A percentile compares a stretch with the other conserved stretches of the same genome.
Conservation (phyloP, 345 rosid species). For the Excoecaria agallocha region DNA sequence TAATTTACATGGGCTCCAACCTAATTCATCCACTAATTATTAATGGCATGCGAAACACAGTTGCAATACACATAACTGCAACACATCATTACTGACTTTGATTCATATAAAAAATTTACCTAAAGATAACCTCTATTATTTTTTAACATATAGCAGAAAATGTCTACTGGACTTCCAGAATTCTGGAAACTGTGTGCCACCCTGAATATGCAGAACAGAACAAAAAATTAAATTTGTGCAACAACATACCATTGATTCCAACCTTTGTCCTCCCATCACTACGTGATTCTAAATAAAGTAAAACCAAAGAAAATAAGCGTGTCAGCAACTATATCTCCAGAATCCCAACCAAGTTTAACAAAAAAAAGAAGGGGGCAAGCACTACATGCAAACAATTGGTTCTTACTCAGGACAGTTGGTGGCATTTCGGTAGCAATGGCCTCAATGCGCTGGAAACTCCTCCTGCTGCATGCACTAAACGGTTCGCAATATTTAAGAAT, state of each 20-base stretch:
- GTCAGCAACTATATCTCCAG: constrained; percentile 21
- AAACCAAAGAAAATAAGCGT: constrained; percentile 24
- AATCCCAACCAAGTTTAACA: background rate
- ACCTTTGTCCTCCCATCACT: constrained; percentile 62
- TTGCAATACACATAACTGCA: background rate
- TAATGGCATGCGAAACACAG: background rate
- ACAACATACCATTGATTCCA: constrained; percentile 84
- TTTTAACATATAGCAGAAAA: background rate
- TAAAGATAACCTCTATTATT: background rate
- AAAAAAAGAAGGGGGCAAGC: background rate
- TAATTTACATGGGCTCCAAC: background rate
- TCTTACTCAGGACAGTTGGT: constrained; percentile 59
- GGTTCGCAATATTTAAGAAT: constrained; percentile 1
- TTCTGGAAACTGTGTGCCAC: background rate
- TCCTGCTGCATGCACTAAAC: constrained; percentile 43
- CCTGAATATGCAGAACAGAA: background rate
- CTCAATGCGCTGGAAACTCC: constrained; percentile 56
- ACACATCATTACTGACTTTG: background rate
- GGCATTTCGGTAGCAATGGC: constrained; percentile 83
- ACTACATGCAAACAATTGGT: background rate
- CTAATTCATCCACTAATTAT: background rate
- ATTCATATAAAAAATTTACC: background rate
- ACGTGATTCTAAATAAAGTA: constrained; percentile 42
- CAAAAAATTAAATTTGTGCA: background rate
- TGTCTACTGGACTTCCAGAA: background rate